Evolutionary conservation across 306 rosid species (phyloP).

Genomic region (Lotus japonicus): DNA sequence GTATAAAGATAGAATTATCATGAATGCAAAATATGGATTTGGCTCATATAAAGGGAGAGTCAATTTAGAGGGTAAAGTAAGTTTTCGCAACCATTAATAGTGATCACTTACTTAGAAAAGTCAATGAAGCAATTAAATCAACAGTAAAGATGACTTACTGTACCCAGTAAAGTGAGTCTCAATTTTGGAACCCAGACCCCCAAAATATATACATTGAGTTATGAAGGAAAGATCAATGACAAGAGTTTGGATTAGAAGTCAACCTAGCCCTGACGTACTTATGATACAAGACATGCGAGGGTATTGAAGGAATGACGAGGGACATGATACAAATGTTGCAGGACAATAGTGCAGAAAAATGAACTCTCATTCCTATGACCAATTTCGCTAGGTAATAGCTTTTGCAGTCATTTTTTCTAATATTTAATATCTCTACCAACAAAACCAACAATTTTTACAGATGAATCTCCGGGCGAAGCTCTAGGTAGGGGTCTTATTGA

Average conservation of each 20-base stretch:
- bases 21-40: too few species aligned
- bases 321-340: not conserved
- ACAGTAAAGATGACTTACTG: too few species aligned
- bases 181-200: too few species aligned
- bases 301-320: conserved; percentile 1
- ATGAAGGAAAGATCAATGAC: not conserved
- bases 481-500: conserved; percentile 29
- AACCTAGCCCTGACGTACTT: conserved; percentile 3
- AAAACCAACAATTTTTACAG: conserved; percentile 41
- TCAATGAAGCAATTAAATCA: too few species aligned
- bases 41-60: too few species aligned
- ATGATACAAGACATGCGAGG: conserved; percentile 19
- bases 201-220: not conserved
- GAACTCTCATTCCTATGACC: conserved; percentile 6
- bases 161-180: too few species aligned
- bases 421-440: conserved; percentile 17
- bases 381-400: conserved; percentile 2
- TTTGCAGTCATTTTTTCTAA: conserved; percentile 6
- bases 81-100: too few species aligned
- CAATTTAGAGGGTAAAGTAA: too few species aligned
- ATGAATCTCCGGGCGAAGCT: conserved; percentile 20
- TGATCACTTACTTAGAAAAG: too few species aligned
- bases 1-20: too few species aligned
- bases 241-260: not conserved
- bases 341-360: conserved; percentile 16